phyloP scores from a whole-genome alignment of 139 green algal species.

The Edaphochlamys debaryana region DNA sequence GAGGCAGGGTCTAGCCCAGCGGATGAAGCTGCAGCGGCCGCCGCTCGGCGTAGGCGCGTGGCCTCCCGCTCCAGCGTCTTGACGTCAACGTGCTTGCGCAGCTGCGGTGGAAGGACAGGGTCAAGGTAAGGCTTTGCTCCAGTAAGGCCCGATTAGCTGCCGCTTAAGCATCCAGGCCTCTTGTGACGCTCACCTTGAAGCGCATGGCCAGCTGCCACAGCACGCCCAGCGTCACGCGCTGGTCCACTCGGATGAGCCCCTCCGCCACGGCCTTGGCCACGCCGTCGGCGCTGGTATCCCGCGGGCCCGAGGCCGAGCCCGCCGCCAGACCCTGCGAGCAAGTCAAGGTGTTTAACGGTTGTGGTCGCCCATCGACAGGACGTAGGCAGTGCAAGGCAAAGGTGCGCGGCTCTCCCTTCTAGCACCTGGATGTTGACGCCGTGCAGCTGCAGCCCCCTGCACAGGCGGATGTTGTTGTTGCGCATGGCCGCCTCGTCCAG shows the following conservation, averaged over 20 bases:
- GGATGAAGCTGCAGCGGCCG: neutral
- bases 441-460: slow-evolving; percentile 54
- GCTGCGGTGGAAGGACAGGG: slow-evolving; percentile 5
- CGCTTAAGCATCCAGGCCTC: neutral
- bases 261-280: slow-evolving; percentile 41
- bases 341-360: too few species aligned
- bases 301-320: neutral
- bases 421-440: slow-evolving; percentile 67
- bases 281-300: neutral
- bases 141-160: too few species aligned
- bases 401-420: too few species aligned
- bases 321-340: neutral
- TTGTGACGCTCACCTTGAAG: slow-evolving; percentile 22
- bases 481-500: slow-evolving; percentile 43
- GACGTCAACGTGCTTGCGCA: slow-evolving; percentile 36
- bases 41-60: slow-evolving; percentile 26
- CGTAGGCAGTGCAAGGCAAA: too few species aligned
- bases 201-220: slow-evolving; percentile 68
- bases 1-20: too few species aligned
- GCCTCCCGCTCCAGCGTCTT: slow-evolving; percentile 36
- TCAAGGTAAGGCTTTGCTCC: too few species aligned
- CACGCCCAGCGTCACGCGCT: slow-evolving; percentile 66
- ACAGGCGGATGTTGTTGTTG: slow-evolving; percentile 42
- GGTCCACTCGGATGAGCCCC: slow-evolving; percentile 73
- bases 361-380: too few species aligned